A percentile compares a stretch with the other conserved stretches of the same genome.
These are phyloP conservation scores for Begonia loranthoides DNA, from an alignment of 306 rosid species.

Conservation along the genomic window DNA sequence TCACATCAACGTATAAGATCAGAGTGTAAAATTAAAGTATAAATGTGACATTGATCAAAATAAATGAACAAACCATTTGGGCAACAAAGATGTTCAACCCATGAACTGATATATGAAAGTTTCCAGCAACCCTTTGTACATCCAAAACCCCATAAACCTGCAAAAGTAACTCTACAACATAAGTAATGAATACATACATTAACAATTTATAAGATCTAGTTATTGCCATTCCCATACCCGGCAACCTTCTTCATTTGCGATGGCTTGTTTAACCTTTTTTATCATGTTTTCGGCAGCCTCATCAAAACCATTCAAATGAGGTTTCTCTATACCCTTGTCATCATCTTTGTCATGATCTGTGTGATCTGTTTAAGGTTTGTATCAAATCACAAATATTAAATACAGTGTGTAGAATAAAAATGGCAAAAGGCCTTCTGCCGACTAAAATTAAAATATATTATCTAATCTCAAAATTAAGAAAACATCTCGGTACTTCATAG, in stretches of 20 bases:
- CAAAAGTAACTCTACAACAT: constrained; percentile 8
- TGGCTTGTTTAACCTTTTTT: constrained; percentile 68
- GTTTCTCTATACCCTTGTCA: constrained; percentile 41
- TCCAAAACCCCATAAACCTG: constrained; percentile 93
- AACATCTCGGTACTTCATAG: too few species aligned
- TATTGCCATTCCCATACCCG: constrained; percentile 26
- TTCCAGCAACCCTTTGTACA: constrained; percentile 94
- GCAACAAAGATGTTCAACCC: constrained; percentile 87
- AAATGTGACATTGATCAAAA: too few species aligned
- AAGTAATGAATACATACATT: too few species aligned
- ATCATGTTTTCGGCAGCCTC: constrained; percentile 52
- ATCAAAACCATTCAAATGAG: constrained; percentile 50
- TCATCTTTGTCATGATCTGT: constrained; percentile 26
- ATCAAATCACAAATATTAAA: constrained; percentile 1
- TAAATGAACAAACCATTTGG: constrained; percentile 45
- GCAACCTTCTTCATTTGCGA: constrained; percentile 69
- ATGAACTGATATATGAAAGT: constrained; percentile 84
- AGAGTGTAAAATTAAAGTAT: too few species aligned
- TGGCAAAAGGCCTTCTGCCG: background rate
- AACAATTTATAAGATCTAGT: too few species aligned
- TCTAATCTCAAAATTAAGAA: too few species aligned
- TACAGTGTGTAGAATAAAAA: too few species aligned
- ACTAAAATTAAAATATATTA: too few species aligned
- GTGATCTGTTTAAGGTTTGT: constrained; percentile 23
- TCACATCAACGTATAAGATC: too few species aligned